phyloP scores from a whole-genome alignment of 1,139 yeast species.

The Hemisphaericaspora xylanilytica region DNA sequence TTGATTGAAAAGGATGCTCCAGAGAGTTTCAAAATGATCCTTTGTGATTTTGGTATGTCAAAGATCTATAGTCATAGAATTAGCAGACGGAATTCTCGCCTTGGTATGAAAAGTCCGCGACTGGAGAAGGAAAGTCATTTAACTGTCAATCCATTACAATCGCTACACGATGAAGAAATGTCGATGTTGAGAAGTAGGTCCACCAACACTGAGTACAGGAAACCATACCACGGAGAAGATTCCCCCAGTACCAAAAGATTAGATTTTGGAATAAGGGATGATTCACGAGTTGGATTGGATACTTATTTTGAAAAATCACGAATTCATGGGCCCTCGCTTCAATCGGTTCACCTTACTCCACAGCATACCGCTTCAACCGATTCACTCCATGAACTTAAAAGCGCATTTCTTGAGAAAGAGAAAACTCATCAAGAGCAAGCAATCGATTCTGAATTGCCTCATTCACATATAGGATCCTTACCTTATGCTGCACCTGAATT shows the following conservation, averaged over 20 bases:
- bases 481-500: conserved; percentile 94
- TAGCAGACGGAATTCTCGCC: conserved; percentile 25
- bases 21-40: conserved; percentile 32
- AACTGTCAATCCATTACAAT: not conserved
- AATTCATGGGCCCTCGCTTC: conserved; percentile 37
- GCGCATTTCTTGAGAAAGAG: conserved; percentile 4
- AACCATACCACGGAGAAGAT: conserved; percentile 37
- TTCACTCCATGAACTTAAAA: conserved; percentile 9
- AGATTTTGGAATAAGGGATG: conserved; percentile 27
- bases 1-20: conserved; percentile 44
- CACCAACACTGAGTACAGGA: conserved; percentile 33
- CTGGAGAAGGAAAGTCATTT: not conserved
- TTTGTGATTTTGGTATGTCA: conserved; percentile 91
- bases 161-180: conserved; percentile 11
- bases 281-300: conserved; percentile 33
- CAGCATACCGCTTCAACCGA: conserved; percentile 12
- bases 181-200: conserved; percentile 48
- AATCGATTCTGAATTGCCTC: conserved; percentile 48
- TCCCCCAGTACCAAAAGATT: conserved; percentile 20
- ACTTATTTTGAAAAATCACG: conserved; percentile 12
- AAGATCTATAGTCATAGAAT: conserved; percentile 33
- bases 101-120: not conserved
- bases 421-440: conserved; percentile 11
- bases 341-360: conserved; percentile 36
- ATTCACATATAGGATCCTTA: conserved; percentile 76